phyloP scores from a whole-genome alignment of 495 filamentous ascomycete species.

The Penicillium paradoxum region DNA sequence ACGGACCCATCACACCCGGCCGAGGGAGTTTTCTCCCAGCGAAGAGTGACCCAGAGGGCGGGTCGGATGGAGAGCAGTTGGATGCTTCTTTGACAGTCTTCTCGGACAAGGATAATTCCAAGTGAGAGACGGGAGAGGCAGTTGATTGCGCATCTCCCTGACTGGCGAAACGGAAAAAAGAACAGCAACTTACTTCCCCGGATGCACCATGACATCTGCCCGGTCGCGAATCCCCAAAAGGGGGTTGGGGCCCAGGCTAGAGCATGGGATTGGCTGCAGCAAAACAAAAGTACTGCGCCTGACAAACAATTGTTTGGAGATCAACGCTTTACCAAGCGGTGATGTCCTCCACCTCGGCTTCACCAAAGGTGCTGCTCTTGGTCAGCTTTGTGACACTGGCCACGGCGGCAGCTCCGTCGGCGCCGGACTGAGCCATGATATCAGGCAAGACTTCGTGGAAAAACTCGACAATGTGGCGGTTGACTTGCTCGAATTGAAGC shows the following conservation, averaged over 20 bases:
- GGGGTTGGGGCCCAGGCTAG: conserved; percentile 15
- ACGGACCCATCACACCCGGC: conserved; percentile 27
- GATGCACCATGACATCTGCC: conserved; percentile 16
- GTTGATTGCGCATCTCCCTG: conserved; percentile 48
- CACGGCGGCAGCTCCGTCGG: conserved; percentile 33
- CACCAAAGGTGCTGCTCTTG: conserved; percentile 86
- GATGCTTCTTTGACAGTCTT: conserved; percentile 49
- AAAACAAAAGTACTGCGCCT: conserved; percentile 23
- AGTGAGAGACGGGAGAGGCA: conserved; percentile 39
- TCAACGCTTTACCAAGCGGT: conserved; percentile 72
- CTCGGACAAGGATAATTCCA: conserved; percentile 25
- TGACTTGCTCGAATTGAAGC: conserved; percentile 95
- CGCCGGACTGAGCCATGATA: conserved; percentile 65
- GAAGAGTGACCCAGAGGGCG: conserved; percentile 29
- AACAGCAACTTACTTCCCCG: conserved; percentile 42
- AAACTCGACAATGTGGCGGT: conserved; percentile 78
- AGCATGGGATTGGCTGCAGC: conserved; percentile 34
- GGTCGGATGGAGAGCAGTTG: conserved; percentile 48
- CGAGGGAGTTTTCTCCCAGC: conserved; percentile 2
- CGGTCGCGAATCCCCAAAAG: neutral
- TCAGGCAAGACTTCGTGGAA: conserved; percentile 77
- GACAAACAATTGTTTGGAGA: neutral
- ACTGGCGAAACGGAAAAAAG: conserved; percentile 42
- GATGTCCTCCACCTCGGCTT: conserved; percentile 95
- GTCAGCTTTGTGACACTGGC: conserved; percentile 47